Percentiles rank a stretch among this genome's conserved stretches.
Evolutionary conservation across 2,329 filamentous ascomycete genomes (phyloP).

Genomic region (Epichloe brachyelytri): DNA sequence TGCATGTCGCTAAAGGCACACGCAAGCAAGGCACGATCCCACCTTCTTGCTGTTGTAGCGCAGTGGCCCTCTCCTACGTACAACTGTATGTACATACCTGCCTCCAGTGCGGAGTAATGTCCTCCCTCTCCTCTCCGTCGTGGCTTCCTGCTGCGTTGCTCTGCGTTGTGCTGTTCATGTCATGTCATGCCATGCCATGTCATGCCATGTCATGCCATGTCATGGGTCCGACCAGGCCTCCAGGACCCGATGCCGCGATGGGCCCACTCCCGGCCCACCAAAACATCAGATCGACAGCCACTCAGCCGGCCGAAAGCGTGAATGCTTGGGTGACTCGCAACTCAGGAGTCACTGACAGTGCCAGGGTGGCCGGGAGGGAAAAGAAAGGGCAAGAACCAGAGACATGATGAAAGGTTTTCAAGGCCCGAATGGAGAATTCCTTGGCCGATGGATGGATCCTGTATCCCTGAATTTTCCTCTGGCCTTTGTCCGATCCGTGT

Average conservation of each 20-base stretch:
- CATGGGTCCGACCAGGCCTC: neutral
- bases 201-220: neutral
- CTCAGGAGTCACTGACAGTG: too few relatives aligned
- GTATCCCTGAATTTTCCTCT: neutral
- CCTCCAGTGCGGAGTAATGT: too few relatives aligned
- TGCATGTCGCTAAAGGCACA: too few relatives aligned
- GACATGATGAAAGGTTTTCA: neutral
- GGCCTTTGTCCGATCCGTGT: neutral
- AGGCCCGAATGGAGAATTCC: constrained; percentile 3
- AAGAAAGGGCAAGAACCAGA: neutral
- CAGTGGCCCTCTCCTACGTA: too few relatives aligned
- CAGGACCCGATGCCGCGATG: neutral
- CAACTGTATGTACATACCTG: too few relatives aligned
- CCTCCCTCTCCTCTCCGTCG: too few relatives aligned
- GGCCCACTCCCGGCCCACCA: neutral
- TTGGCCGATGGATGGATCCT: neutral
- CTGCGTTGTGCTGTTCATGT: too few relatives aligned
- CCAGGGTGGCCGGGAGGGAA: too few relatives aligned
- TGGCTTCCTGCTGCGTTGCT: too few relatives aligned
- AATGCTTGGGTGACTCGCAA: neutral
- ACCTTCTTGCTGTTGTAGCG: too few relatives aligned
- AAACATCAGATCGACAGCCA: constrained; percentile 3
- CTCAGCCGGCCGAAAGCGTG: constrained; percentile 1
- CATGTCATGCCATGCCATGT: too few relatives aligned
- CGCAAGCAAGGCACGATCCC: too few relatives aligned